Evolutionary conservation across 2,329 filamentous ascomycete genomes (phyloP).

Genomic region (Lasiodiplodia citricola): DNA sequence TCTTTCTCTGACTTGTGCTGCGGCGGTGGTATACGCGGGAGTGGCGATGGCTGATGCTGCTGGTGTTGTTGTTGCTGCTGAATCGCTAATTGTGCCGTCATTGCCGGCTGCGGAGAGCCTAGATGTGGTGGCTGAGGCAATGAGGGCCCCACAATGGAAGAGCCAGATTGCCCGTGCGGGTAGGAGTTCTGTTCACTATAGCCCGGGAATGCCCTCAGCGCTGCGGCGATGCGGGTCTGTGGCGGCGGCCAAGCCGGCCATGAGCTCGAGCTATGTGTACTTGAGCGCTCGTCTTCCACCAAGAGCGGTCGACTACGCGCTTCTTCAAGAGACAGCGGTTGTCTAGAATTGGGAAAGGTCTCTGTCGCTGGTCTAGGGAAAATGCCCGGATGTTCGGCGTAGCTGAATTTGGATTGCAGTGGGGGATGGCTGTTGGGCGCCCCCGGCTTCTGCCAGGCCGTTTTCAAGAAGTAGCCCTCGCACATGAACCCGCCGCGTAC

Average conservation of each 20-base stretch:
- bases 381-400: constrained; percentile 33
- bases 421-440: constrained; percentile 69
- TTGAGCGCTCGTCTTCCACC: constrained; percentile 48
- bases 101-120: constrained; percentile 30
- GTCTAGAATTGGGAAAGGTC: constrained; percentile 43
- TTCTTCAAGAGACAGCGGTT: constrained; percentile 44
- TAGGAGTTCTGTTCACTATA: constrained; percentile 34
- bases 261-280: constrained; percentile 29
- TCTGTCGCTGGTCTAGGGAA: constrained; percentile 34
- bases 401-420: constrained; percentile 79
- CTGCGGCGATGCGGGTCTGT: constrained; percentile 11
- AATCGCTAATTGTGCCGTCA: constrained; percentile 49
- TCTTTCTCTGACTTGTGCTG: constrained; percentile 71
- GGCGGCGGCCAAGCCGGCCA: constrained; percentile 34
- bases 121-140: constrained; percentile 29
- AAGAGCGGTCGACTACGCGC: constrained; percentile 53
- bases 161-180: constrained; percentile 18
- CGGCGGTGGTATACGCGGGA: neutral
- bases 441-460: constrained; percentile 78
- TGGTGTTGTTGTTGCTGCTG: constrained; percentile 35
- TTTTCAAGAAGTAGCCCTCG: constrained; percentile 84
- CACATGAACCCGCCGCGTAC: constrained; percentile 88
- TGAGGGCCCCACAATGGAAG: constrained; percentile 28
- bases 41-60: neutral
- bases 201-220: constrained; percentile 24